Conservation (phyloP, 2,329 filamentous ascomycete genomes). For the Fusarium veterinarium region DNA sequence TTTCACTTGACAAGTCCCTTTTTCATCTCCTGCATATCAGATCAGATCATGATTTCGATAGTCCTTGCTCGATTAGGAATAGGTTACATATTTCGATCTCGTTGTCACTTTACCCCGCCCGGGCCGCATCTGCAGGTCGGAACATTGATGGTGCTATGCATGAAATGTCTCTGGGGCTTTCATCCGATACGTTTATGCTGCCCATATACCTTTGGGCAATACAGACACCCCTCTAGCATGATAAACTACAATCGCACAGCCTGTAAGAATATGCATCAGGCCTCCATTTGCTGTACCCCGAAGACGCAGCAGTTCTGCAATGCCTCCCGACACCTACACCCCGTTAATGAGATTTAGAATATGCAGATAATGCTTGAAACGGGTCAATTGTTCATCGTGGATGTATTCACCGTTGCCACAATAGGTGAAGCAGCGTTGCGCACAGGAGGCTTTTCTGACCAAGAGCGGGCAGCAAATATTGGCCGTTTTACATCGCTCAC, state of each 20-base stretch:
- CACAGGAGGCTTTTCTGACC: background rate
- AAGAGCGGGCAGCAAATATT: background rate
- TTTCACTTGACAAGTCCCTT: background rate
- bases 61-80: background rate
- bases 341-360: background rate
- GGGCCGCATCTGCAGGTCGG: background rate
- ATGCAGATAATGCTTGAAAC: background rate
- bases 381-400: too few species aligned
- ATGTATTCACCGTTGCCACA: accelerated
- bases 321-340: accelerated
- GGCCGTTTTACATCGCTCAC: background rate
- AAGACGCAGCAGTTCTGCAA: too few species aligned
- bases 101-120: background rate
- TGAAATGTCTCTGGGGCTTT: background rate
- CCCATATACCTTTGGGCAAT: background rate
- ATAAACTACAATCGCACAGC: accelerated
- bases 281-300: background rate
- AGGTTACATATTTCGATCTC: background rate
- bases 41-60: background rate
- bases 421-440: background rate
- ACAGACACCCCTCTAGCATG: background rate
- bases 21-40: background rate
- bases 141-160: background rate
- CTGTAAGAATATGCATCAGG: too few species aligned
- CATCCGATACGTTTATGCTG: background rate